These are phyloP conservation scores for Yarrowia keelungensis DNA, from an alignment of 805 yeast genomes.

Conservation along the genomic window DNA sequence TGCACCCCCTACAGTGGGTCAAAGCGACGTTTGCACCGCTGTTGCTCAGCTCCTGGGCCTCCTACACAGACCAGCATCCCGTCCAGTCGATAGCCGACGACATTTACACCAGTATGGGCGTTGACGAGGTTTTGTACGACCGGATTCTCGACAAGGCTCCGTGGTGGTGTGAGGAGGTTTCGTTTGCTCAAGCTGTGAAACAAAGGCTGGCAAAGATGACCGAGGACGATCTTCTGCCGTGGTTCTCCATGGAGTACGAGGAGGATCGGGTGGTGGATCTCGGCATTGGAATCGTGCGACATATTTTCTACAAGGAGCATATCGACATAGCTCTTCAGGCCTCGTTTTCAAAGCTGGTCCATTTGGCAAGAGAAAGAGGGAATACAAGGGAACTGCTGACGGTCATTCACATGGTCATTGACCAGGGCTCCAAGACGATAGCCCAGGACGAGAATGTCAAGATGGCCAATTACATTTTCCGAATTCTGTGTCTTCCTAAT, in stretches of 20 bases:
- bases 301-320: constrained; percentile 12
- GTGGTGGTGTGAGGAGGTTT: constrained; percentile 14
- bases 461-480: constrained; percentile 27
- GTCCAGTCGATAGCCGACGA: constrained; percentile 4
- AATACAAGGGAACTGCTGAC: background rate
- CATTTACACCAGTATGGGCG: constrained; percentile 8
- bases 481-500: background rate
- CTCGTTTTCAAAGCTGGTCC: background rate
- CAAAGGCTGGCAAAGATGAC: constrained; percentile 9
- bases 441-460: constrained; percentile 30
- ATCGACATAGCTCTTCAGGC: constrained; percentile 9
- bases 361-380: background rate
- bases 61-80: background rate
- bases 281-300: constrained; percentile 15
- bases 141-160: constrained; percentile 10
- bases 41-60: constrained; percentile 2
- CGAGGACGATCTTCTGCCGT: constrained; percentile 18
- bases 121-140: constrained; percentile 1
- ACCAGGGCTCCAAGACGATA: constrained; percentile 3
- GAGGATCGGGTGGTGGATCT: constrained; percentile 13
- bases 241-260: constrained; percentile 10
- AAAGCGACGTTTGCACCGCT: background rate
- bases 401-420: constrained; percentile 11
- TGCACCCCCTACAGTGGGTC: constrained; percentile 7
- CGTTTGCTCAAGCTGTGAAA: background rate